phyloP scores from a whole-genome alignment of 495 filamentous ascomycete genomes.

The Aspergillus asperescens region DNA sequence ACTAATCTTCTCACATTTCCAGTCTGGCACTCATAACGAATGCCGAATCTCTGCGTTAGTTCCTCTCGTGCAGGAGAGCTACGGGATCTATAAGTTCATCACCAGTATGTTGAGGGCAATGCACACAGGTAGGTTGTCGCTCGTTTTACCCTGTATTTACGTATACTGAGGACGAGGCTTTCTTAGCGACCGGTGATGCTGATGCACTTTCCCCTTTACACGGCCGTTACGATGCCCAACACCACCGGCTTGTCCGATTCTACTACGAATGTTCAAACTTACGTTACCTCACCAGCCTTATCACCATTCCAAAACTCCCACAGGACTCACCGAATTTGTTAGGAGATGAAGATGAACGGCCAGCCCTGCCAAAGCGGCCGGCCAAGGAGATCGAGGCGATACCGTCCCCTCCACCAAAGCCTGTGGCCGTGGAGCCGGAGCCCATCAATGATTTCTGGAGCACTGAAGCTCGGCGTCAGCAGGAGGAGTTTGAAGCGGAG shows the following conservation, averaged over 20 bases:
- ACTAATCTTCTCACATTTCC: conserved; percentile 93
- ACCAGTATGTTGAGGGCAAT: conserved; percentile 94
- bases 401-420: conserved; percentile 60
- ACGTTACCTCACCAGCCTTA: conserved; percentile 90
- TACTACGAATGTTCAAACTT: conserved; percentile 99
- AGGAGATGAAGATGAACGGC: conserved; percentile 74
- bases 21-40: conserved; percentile 85
- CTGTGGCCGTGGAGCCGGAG: conserved; percentile 71
- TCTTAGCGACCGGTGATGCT: conserved; percentile 79
- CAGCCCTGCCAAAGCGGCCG: conserved; percentile 77
- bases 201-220: conserved; percentile 90
- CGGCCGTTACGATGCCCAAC: conserved; percentile 85
- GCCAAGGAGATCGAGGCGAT: conserved; percentile 55
- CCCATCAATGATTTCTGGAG: conserved; percentile 98
- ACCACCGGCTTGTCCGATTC: conserved; percentile 92
- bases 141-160: not conserved
- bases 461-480: conserved; percentile 80
- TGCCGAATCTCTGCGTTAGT: conserved; percentile 92
- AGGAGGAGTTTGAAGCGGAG: conserved; percentile 90
- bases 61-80: conserved; percentile 92
- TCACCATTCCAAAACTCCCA: conserved; percentile 91
- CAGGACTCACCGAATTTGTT: conserved; percentile 89
- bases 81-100: conserved; percentile 95
- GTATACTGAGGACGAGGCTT: conserved; percentile 12
- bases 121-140: conserved; percentile 73